Base-by-base conservation (phyloP, 192 early-diverging fungal genomes). In the Gigaspora rosea region DNA sequence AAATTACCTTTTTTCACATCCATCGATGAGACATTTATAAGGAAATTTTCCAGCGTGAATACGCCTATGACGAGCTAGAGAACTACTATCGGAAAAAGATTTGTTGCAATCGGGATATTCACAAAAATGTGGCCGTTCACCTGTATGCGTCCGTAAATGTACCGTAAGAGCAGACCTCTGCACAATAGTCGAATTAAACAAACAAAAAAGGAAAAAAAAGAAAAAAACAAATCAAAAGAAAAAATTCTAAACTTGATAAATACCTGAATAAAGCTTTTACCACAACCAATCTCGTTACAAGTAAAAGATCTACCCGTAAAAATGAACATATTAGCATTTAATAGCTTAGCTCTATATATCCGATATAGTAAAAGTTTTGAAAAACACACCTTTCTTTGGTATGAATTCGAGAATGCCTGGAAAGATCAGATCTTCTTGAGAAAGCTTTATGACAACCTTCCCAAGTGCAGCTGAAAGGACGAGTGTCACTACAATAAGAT, bases 131-230 rank as follows among this genome's bases (percentile, higher is more conserved):
- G 93, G 93, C 57, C 90, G 85, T 79, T 92, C 91, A 36, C 93
- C 93, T 15, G 93, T 88, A 81, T 94, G 93, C 1, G 90, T 92
- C 79, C 94, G 89, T 68, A 86, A 80, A 80, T 95, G 94, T 33
- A 95, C 92, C 5, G 90, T 92, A 74, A 95, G 80, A 68, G 94
- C 94, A 10, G 92, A 94, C 59, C 91, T 85, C 88, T 95, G 76
- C 6, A 1, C 27, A 27, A 27, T 27, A 27, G 27, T 0, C 27
- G 27, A 27, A 27, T 27, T 27, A 27, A 27, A 27, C 27, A 27
- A 27, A 27, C 27, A 51, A 51, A 51, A 16, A 70, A 51, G 46
- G 13, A 27, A 22, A 56, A 15, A 8, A 54, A 10, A 10, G 27
- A 15, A 56, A 52, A 13, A 33, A 15, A 56, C 7, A 22, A 15